Conservation (phyloP, 257 asterid species). For the Ophiorrhiza pumila region DNA sequence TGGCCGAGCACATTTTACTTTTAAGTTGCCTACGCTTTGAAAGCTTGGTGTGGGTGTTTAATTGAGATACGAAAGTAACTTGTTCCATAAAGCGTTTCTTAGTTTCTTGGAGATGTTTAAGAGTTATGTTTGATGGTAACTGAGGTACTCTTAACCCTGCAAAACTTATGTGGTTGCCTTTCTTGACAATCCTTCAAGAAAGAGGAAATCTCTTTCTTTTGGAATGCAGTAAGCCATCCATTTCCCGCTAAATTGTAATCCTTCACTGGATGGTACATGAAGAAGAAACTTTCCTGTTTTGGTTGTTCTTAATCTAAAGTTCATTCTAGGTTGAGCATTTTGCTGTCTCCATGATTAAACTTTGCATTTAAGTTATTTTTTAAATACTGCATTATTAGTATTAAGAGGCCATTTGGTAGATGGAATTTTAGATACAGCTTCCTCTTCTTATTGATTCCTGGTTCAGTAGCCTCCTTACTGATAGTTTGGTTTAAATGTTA, state of each 20-base stretch:
- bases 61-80: neutral
- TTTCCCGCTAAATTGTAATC: neutral
- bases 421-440: no score
- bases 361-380: neutral
- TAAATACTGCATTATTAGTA: neutral
- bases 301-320: neutral
- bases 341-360: neutral
- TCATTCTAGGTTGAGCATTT: neutral
- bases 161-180: neutral
- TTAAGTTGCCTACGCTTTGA: no score
- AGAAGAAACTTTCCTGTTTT: neutral
- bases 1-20: neutral
- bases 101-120: no score
- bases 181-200: neutral
- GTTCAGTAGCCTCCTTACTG: neutral
- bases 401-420: no score
- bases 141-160: neutral
- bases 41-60: neutral
- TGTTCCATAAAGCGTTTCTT: neutral
- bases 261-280: neutral
- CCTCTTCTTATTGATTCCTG: neutral
- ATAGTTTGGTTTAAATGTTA: neutral
- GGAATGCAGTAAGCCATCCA: neutral
- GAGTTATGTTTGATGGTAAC: neutral
- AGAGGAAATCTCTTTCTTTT: neutral